Percentiles rank a stretch among this genome's conserved stretches.
Evolutionary conservation across 192 early-diverging fungal genomes (phyloP).

Genomic region (Spizellomyces punctatus): DNA sequence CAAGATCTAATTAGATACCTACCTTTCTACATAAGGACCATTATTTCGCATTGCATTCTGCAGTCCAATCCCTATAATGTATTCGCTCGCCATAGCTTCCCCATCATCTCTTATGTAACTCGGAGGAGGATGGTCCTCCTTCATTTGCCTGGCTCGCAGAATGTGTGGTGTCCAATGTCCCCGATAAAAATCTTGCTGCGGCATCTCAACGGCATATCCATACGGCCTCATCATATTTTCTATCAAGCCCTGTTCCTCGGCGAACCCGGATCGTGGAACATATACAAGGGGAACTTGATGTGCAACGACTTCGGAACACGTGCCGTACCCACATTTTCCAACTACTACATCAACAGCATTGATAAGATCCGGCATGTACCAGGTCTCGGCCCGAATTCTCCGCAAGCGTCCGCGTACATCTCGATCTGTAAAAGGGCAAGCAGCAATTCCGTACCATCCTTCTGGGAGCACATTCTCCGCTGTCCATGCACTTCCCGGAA

Average conservation of each 20-base stretch:
- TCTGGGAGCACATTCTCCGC: constrained; percentile 28
- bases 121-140: no score
- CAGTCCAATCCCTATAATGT: no score
- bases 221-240: constrained; percentile 47
- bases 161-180: constrained; percentile 38
- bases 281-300: constrained; percentile 50
- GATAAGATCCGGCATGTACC: constrained; percentile 53
- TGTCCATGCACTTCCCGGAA: constrained; percentile 13
- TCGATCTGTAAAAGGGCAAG: constrained; percentile 9
- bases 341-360: constrained; percentile 50
- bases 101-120: no score
- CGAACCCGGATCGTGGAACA: constrained; percentile 53
- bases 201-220: constrained; percentile 49
- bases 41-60: no score
- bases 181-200: constrained; percentile 32
- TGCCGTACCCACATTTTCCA: constrained; percentile 59
- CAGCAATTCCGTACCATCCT: constrained; percentile 44
- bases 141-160: constrained; percentile 12
- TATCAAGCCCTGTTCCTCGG: constrained; percentile 51
- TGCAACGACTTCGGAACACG: constrained; percentile 56
- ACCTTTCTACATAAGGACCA: no score
- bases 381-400: constrained; percentile 17
- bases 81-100: no score
- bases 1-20: no score
- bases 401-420: constrained; percentile 17